Evolutionary conservation across 257 asterid genomes (phyloP).

Genomic region (Plantago major): DNA sequence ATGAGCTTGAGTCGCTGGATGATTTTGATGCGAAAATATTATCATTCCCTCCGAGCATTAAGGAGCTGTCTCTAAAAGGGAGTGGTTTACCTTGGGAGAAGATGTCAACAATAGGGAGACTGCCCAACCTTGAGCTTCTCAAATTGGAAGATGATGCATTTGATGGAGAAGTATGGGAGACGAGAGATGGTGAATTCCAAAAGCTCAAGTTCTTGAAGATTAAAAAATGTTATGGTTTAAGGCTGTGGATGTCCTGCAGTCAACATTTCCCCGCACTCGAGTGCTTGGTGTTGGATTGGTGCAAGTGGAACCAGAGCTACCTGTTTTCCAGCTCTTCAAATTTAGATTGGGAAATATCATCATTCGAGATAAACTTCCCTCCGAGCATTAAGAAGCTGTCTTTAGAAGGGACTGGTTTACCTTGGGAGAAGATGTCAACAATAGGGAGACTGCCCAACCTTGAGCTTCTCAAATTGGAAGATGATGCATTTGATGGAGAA

Average conservation of each 20-base stretch:
- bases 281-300: conserved; percentile 1
- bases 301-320: no score
- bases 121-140: conserved; percentile 19
- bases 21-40: no score
- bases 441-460: conserved; percentile 15
- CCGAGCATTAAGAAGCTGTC: neutral
- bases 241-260: neutral
- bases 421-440: conserved; percentile 9
- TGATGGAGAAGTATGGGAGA: conserved; percentile 11
- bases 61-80: neutral
- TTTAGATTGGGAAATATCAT: no score
- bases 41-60: no score
- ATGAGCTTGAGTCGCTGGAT: no score
- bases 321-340: no score
- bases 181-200: conserved; percentile 9
- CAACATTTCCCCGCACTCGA: conserved; percentile 15
- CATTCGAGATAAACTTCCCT: no score
- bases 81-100: neutral
- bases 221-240: neutral
- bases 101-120: conserved; percentile 9
- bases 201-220: conserved; percentile 20
- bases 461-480: conserved; percentile 15
- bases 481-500: conserved; percentile 5
- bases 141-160: conserved; percentile 7
- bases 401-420: neutral